Percentiles rank a stretch among this genome's conserved stretches.
Conservation (phyloP, 441 rosid species). For the Aleurites moluccanus region DNA sequence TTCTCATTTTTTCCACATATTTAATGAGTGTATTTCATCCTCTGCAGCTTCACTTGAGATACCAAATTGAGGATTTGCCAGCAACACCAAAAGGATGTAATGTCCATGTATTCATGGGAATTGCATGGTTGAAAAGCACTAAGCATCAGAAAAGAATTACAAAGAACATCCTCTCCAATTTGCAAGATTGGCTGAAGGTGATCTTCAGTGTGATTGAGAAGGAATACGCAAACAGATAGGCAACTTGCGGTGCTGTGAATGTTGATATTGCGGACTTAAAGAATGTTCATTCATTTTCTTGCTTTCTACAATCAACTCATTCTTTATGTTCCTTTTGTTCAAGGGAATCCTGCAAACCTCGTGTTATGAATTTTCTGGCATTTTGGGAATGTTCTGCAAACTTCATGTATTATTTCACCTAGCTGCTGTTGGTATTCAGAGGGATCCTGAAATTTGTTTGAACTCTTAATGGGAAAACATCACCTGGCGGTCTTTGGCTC, state of each 20-base stretch:
- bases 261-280: constrained; percentile 1
- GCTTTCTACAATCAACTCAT: not conserved
- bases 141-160: constrained; percentile 70
- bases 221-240: constrained; percentile 56
- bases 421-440: not conserved
- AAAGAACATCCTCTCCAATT: constrained; percentile 59
- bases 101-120: constrained; percentile 63
- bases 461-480: not conserved
- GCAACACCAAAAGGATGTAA: constrained; percentile 53
- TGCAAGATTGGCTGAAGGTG: constrained; percentile 72
- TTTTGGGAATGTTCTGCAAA: not conserved
- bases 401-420: not conserved
- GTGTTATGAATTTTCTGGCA: not conserved
- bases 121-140: constrained; percentile 93
- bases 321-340: not conserved
- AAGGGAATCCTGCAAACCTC: not conserved
- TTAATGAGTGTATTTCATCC: constrained; percentile 14
- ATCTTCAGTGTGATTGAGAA: constrained; percentile 62
- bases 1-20: not conserved
- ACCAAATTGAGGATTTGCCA: constrained; percentile 71
- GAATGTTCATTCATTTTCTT: not conserved
- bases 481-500: not conserved
- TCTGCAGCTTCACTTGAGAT: constrained; percentile 78
- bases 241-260: not conserved
- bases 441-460: not conserved